A percentile compares a stretch with the other conserved stretches of the same genome.
Evolutionary conservation across 768 basidiomycete species (phyloP).

Genomic region (Podaxis sp.): DNA sequence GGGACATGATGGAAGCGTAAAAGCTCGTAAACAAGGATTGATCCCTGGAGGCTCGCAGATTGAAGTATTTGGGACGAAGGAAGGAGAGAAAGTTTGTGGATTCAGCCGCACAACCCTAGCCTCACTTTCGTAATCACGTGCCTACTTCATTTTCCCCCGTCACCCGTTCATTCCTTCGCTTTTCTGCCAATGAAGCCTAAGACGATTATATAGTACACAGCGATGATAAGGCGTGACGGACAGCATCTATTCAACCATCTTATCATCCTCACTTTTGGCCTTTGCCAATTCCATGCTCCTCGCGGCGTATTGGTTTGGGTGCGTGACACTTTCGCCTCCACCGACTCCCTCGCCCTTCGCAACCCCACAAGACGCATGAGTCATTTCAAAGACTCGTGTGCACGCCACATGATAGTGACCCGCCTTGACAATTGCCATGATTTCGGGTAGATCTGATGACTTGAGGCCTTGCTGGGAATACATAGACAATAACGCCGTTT

Average conservation of each 20-base stretch:
- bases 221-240: neutral
- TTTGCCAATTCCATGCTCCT: conserved; percentile 68
- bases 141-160: neutral
- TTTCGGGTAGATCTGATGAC: conserved; percentile 73
- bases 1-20: conserved; percentile 25
- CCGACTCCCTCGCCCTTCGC: conserved; percentile 91
- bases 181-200: neutral
- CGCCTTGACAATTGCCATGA: conserved; percentile 75
- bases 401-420: conserved; percentile 94
- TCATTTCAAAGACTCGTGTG: conserved; percentile 95
- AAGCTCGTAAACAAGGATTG: conserved; percentile 35
- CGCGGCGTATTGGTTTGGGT: conserved; percentile 91
- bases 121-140: conserved; percentile 15
- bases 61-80: conserved; percentile 24
- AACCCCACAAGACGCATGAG: conserved; percentile 69
- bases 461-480: conserved; percentile 68
- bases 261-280: conserved; percentile 38
- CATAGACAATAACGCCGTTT: conserved; percentile 67
- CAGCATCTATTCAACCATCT: conserved; percentile 40
- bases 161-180: neutral
- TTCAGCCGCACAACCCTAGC: neutral
- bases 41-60: conserved; percentile 36
- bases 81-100: conserved; percentile 1
- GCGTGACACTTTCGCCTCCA: conserved; percentile 82
- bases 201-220: neutral